Evolutionary conservation across 768 basidiomycete genomes (phyloP), one percentile per base, ranked within the genome.

Genomic region (Punctularia strigosozonata): DNA sequence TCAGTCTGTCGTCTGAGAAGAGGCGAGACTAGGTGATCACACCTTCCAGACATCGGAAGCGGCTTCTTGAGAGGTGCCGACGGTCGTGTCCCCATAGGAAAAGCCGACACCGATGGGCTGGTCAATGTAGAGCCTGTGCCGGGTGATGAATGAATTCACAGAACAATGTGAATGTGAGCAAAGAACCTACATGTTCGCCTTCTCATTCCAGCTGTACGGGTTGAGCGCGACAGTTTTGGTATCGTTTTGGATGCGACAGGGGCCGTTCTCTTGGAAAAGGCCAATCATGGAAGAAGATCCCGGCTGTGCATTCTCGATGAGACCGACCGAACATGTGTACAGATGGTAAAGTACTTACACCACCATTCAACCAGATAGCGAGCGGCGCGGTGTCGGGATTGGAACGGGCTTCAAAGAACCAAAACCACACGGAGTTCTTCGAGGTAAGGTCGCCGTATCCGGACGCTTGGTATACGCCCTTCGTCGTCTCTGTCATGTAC

Each of bases 401-500:
- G 23, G 69, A 56, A 12, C 80, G 66, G 2, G 79, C 67, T 44
- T 75, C 80, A 38, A 81, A 82, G 54, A 80, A 81, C 75, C 78
- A 81, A 49, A 80, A 81, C 75, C 75, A 80, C n/a, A 75, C 71
- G 0, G 73, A 75, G 67, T 72, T 75, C 37, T 74, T 69, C 12
- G 48, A 58, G 7, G 67, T 72, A 20, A 80, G 55, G 26, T 77
- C 68, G 6, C 76, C 58, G 49, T 80, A 82, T 1, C 79, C 79
- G 0, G 75, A 78, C 30, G 73, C 60, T 46, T 77, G 76, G 14
- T 57, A 52, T 1, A 80, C 75, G 0, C 68, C 69, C 0, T 74
- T 68, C 0, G 77, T 77, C 7, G 76, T 78, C 51, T 81, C 77
- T n/a, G n/a, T n/a, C n/a, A n/a, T n/a, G n/a, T n/a, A 71, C 79